phyloP scores from a whole-genome alignment of 257 asterid species.

The Salvia splendens region DNA sequence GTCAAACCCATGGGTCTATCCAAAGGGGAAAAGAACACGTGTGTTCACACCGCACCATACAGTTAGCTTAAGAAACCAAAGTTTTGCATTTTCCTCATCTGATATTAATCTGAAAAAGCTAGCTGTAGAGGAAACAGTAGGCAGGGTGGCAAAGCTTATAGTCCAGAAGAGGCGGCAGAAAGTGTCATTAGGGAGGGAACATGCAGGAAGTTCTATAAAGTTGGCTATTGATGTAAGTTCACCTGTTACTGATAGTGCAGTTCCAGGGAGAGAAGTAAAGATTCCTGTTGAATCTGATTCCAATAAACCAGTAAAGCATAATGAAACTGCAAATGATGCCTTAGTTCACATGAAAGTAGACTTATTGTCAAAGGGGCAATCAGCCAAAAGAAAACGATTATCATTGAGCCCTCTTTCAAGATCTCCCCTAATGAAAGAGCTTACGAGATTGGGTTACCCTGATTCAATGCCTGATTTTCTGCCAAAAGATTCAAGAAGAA shows the following conservation, averaged over 20 bases:
- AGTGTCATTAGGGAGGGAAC: constrained; percentile 34
- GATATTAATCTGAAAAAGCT: constrained; percentile 37
- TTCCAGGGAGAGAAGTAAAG: constrained; percentile 29
- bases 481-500: constrained; percentile 59
- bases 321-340: constrained; percentile 33
- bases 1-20: constrained; percentile 47
- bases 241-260: constrained; percentile 28
- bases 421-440: constrained; percentile 68
- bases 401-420: constrained; percentile 35
- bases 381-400: constrained; percentile 34
- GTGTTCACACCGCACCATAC: constrained; percentile 30
- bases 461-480: constrained; percentile 56
- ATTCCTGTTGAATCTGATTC: constrained; percentile 26
- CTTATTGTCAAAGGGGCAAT: constrained; percentile 30
- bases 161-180: constrained; percentile 42
- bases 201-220: constrained; percentile 29
- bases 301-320: constrained; percentile 35
- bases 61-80: constrained; percentile 35
- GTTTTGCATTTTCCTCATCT: constrained; percentile 26
- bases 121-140: constrained; percentile 31
- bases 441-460: constrained; percentile 55
- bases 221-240: constrained; percentile 31
- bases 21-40: constrained; percentile 59
- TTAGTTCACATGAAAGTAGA: constrained; percentile 33
- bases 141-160: constrained; percentile 36